Percentiles rank a stretch among this genome's conserved stretches.
phyloP scores from a whole-genome alignment of 75 land plant species.

The Sequoiadendron giganteum region DNA sequence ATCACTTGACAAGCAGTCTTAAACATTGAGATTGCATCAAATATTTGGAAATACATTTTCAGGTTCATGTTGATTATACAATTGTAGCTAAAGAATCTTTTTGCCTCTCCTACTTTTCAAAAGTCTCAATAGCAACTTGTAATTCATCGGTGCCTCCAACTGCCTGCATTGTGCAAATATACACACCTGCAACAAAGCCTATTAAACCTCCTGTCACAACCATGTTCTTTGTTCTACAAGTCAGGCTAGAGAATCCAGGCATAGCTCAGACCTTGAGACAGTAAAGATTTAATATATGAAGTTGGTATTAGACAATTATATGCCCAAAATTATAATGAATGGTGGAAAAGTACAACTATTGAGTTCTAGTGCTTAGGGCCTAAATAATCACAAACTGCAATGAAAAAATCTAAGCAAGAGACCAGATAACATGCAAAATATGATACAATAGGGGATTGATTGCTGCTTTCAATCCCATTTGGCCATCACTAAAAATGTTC shows the following conservation, averaged over 20 bases:
- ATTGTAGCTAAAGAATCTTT: not conserved
- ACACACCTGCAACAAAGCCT: slow-evolving; percentile 80
- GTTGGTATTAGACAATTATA: no score
- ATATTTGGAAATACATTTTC: not conserved
- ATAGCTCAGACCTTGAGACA: slow-evolving; percentile 1
- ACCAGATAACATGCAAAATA: no score
- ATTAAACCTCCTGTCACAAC: slow-evolving; percentile 70
- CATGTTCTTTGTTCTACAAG: slow-evolving; percentile 47
- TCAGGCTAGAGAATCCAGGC: slow-evolving; percentile 25
- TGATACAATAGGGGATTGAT: no score
- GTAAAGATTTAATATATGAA: no score
- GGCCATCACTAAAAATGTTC: no score
- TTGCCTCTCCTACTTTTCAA: slow-evolving; percentile 53
- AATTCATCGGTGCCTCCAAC: slow-evolving; percentile 90
- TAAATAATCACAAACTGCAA: not conserved
- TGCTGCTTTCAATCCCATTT: no score
- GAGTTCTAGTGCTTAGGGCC: not conserved
- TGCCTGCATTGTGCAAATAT: slow-evolving; percentile 93
- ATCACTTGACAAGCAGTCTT: not conserved
- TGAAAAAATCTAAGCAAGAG: not conserved
- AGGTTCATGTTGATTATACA: not conserved
- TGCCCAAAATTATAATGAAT: no score
- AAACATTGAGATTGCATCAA: not conserved
- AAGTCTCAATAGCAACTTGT: slow-evolving; percentile 78
- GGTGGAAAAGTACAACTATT: no score